Evolutionary conservation across 2,329 filamentous ascomycete genomes (phyloP).

Genomic region (Fusarium sp.): DNA sequence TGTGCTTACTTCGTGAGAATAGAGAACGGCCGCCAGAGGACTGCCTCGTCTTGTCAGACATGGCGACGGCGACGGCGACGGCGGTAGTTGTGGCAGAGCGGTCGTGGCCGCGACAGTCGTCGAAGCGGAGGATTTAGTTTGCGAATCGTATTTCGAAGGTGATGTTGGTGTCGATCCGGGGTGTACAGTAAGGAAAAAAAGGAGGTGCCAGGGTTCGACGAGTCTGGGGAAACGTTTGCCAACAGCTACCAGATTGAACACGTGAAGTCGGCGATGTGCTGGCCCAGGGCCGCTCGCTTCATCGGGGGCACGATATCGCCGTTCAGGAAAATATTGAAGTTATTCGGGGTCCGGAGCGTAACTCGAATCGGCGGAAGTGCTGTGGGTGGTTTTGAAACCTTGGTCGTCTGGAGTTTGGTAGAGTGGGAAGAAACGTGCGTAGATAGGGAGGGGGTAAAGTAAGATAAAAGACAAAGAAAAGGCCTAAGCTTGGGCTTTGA

Average conservation of each 20-base stretch:
- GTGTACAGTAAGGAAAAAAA: constrained; percentile 10
- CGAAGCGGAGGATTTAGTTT: constrained; percentile 25
- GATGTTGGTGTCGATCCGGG: constrained; percentile 26
- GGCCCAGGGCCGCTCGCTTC: constrained; percentile 57
- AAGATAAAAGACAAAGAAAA: constrained; percentile 26
- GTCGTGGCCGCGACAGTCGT: constrained; percentile 38
- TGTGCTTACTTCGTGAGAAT: constrained; percentile 91
- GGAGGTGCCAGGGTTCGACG: constrained; percentile 20
- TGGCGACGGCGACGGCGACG: constrained; percentile 48
- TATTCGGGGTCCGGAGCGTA: constrained; percentile 23
- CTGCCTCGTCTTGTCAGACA: constrained; percentile 84
- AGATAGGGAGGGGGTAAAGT: constrained; percentile 11
- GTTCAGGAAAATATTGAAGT: constrained; percentile 14
- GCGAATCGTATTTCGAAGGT: constrained; percentile 34
- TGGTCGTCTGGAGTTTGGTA: constrained; percentile 26
- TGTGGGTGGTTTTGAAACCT: constrained; percentile 38
- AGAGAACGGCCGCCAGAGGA: constrained; percentile 81
- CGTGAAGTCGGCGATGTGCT: constrained; percentile 50
- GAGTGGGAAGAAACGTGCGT: constrained; percentile 1
- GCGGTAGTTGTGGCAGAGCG: constrained; percentile 31
- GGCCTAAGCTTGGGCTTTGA: constrained; percentile 11
- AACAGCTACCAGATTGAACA: constrained; percentile 46
- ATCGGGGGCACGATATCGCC: constrained; percentile 44
- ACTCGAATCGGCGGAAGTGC: constrained; percentile 31
- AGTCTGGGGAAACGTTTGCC: constrained; percentile 8